These are phyloP conservation scores for Yamadazyma akitaensis DNA, from an alignment of 805 yeast genomes.

Conservation along the genomic window DNA sequence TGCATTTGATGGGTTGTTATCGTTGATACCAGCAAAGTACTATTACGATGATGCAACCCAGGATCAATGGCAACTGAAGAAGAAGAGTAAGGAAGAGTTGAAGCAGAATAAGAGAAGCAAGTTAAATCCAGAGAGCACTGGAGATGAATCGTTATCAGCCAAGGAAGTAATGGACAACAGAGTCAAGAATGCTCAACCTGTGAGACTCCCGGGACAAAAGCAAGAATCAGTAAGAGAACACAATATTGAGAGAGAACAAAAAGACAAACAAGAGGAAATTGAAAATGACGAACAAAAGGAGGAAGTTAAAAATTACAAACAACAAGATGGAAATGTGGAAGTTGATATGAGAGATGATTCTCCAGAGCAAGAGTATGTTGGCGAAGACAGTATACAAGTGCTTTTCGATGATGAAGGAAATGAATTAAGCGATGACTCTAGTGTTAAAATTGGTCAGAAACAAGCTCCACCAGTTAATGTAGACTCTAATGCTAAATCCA, in stretches of 20 bases:
- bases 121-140: constrained; percentile 64
- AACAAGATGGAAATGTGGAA: constrained; percentile 14
- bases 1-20: constrained; percentile 84
- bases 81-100: constrained; percentile 63
- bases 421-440: constrained; percentile 11
- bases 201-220: constrained; percentile 30
- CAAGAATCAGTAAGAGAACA: constrained; percentile 17
- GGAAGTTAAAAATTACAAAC: background rate
- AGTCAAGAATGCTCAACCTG: constrained; percentile 52
- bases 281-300: no score
- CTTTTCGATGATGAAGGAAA: constrained; percentile 65
- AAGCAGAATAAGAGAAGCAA: constrained; percentile 63
- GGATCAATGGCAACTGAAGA: constrained; percentile 87
- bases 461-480: background rate
- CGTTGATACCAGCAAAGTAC: constrained; percentile 90
- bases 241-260: constrained; percentile 20
- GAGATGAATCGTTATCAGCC: constrained; percentile 46
- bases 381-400: constrained; percentile 24
- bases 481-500: constrained; percentile 8
- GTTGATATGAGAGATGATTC: constrained; percentile 11
- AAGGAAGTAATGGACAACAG: constrained; percentile 56
- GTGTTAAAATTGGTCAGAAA: background rate
- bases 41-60: constrained; percentile 89
- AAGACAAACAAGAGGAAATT: constrained; percentile 13
- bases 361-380: background rate